A percentile compares a stretch with the other conserved stretches of the same genome.
Evolutionary conservation across 2,329 filamentous ascomycete species (phyloP).

Genomic region (Alternaria longipes): DNA sequence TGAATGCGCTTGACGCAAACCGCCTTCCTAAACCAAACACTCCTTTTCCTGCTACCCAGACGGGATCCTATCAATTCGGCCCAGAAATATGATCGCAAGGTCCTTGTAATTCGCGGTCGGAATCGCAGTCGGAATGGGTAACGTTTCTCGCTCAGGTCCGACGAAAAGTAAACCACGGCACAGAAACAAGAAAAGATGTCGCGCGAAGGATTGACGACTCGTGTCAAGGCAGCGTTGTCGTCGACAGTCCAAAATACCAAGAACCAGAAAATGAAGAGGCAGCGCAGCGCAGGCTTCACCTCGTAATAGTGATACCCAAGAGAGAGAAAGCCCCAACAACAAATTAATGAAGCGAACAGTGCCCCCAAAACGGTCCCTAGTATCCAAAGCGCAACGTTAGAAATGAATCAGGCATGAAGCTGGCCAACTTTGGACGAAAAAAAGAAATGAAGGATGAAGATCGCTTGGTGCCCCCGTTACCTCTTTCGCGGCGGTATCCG

Average conservation of each 20-base stretch:
- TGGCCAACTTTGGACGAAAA: slow-evolving; percentile 3
- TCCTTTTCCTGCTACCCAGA: neutral
- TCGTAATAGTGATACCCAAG: neutral
- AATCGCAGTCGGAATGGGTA: slow-evolving; percentile 2
- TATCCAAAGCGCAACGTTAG: slow-evolving; percentile 6
- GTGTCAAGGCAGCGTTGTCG: neutral
- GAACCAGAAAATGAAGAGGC: neutral
- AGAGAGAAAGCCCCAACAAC: neutral
- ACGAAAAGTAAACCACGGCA: slow-evolving; percentile 8
- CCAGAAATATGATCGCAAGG: neutral
- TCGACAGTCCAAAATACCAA: neutral
- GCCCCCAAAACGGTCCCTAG: slow-evolving; percentile 5
- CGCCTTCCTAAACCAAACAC: neutral
- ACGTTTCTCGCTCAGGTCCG: slow-evolving; percentile 1
- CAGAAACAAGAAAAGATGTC: slow-evolving; percentile 4
- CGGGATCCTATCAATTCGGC: neutral
- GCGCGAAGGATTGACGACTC: slow-evolving; percentile 2
- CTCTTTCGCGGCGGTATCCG: slow-evolving; percentile 6
- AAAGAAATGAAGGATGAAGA: slow-evolving; percentile 4
- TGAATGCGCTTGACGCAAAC: slow-evolving; percentile 3
- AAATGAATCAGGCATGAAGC: slow-evolving; percentile 6
- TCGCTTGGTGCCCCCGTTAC: neutral
- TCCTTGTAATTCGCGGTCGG: neutral
- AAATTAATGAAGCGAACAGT: slow-evolving; percentile 7
- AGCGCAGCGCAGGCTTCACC: neutral